Evolutionary conservation across 306 rosid species (phyloP).

Genomic region (Spatholobus suberectus): DNA sequence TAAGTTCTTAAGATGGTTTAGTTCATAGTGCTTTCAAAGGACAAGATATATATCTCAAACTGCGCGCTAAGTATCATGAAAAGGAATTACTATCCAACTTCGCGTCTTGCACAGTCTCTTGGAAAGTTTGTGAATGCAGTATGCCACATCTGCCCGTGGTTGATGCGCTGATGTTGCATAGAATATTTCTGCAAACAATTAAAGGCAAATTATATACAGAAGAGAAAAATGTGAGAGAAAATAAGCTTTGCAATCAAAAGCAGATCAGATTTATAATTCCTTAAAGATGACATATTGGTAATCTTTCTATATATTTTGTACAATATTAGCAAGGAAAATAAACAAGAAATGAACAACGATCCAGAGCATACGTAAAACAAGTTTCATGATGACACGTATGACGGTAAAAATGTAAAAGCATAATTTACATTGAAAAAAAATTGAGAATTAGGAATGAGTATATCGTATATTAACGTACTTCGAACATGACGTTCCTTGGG

Average conservation of each 20-base stretch:
- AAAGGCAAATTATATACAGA: background rate
- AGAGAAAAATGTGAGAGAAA: background rate
- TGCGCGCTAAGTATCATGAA: slow-evolving; percentile 3
- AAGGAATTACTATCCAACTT: slow-evolving; percentile 76
- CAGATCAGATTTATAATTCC: background rate
- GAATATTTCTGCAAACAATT: slow-evolving; percentile 66
- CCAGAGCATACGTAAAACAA: slow-evolving; percentile 1
- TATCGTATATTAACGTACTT: slow-evolving; percentile 61
- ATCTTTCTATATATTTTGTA: background rate
- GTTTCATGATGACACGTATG: background rate
- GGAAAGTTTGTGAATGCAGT: slow-evolving; percentile 87
- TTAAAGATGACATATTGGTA: background rate
- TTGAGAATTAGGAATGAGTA: background rate
- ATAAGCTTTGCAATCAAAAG: slow-evolving; percentile 16
- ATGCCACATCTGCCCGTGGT: slow-evolving; percentile 95
- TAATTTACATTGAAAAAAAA: background rate
- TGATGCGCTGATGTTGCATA: slow-evolving; percentile 81
- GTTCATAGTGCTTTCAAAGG: background rate
- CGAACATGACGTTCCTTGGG: slow-evolving; percentile 97
- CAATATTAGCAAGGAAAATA: background rate
- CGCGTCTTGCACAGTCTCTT: slow-evolving; percentile 85
- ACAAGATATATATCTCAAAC: background rate
- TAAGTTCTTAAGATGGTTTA: background rate
- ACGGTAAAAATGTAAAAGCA: background rate
- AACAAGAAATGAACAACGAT: background rate